Evolutionary conservation across 2,329 filamentous ascomycete species (phyloP).

Genomic region (Ceratocystis lukuohia): DNA sequence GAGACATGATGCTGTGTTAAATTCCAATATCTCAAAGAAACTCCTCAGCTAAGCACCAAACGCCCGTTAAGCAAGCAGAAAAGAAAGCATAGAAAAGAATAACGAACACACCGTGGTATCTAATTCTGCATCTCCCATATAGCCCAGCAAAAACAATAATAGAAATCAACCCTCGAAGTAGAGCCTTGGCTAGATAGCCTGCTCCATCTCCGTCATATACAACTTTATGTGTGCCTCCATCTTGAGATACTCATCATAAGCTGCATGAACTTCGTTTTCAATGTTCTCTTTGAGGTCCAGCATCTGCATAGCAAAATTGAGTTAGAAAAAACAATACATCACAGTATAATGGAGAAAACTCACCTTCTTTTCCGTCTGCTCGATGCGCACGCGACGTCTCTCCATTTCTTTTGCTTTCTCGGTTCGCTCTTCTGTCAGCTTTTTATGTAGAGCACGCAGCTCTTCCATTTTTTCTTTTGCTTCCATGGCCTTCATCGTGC

Average conservation of each 20-base stretch:
- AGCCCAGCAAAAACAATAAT: not conserved
- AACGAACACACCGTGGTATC: slow-evolving; percentile 8
- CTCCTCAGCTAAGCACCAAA: slow-evolving; percentile 1
- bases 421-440: slow-evolving; percentile 68
- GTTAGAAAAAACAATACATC: slow-evolving; percentile 5
- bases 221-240: slow-evolving; percentile 94
- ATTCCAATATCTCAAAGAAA: slow-evolving; percentile 3
- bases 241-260: slow-evolving; percentile 91
- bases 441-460: slow-evolving; percentile 63
- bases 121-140: not conserved
- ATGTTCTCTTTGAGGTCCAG: slow-evolving; percentile 94
- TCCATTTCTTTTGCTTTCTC: slow-evolving; percentile 90
- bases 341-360: slow-evolving; percentile 6
- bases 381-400: slow-evolving; percentile 78
- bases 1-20: not conserved
- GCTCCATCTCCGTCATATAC: slow-evolving; percentile 98
- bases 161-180: not conserved
- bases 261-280: slow-evolving; percentile 79
- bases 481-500: slow-evolving; percentile 63
- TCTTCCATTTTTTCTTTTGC: slow-evolving; percentile 87
- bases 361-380: slow-evolving; percentile 98
- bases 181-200: slow-evolving; percentile 44
- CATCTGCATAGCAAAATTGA: slow-evolving; percentile 50
- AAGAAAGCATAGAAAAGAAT: slow-evolving; percentile 13
- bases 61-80: slow-evolving; percentile 6